Evolutionary conservation across 176 grass and related monocot genomes (phyloP).

Genomic region (Thinopyrum elongatum): DNA sequence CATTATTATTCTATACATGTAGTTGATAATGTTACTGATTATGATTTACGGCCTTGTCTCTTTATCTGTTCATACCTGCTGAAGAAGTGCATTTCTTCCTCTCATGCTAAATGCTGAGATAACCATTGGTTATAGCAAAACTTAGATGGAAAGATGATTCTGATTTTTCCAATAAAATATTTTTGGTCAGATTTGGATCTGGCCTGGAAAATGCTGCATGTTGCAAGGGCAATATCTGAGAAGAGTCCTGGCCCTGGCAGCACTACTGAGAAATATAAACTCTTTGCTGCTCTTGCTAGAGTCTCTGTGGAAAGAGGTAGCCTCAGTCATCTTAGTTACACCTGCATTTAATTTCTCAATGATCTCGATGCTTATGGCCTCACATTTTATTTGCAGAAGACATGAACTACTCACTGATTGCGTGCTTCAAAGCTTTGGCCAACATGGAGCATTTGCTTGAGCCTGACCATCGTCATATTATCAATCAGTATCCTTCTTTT

Average conservation of each 20-base stretch:
- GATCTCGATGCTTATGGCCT: background rate
- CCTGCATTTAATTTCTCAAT: conserved; percentile 5
- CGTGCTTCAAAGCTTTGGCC: conserved; percentile 76
- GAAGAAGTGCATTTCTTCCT: background rate
- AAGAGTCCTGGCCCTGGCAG: conserved; percentile 48
- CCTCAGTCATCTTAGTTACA: background rate
- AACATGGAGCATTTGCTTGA: conserved; percentile 69
- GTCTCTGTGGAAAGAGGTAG: conserved; percentile 85
- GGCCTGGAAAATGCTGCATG: conserved; percentile 88
- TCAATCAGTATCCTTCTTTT: conserved; percentile 36
- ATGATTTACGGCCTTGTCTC: background rate
- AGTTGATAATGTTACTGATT: background rate
- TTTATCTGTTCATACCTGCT: conserved; percentile 20
- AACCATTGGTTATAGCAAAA: conserved; percentile 38
- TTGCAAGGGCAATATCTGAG: conserved; percentile 88
- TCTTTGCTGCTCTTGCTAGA: conserved; percentile 71
- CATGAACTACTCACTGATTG: conserved; percentile 63
- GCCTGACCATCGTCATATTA: conserved; percentile 54
- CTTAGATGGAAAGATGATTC: conserved; percentile 53
- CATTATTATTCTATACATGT: background rate
- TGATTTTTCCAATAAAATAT: conserved; percentile 18
- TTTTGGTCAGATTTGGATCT: conserved; percentile 71
- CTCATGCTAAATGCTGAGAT: conserved; percentile 26
- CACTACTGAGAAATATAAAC: conserved; percentile 72
- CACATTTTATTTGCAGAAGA: conserved; percentile 65